Conservation (phyloP, 129 eudicot species). For the Erigeron canadensis region DNA sequence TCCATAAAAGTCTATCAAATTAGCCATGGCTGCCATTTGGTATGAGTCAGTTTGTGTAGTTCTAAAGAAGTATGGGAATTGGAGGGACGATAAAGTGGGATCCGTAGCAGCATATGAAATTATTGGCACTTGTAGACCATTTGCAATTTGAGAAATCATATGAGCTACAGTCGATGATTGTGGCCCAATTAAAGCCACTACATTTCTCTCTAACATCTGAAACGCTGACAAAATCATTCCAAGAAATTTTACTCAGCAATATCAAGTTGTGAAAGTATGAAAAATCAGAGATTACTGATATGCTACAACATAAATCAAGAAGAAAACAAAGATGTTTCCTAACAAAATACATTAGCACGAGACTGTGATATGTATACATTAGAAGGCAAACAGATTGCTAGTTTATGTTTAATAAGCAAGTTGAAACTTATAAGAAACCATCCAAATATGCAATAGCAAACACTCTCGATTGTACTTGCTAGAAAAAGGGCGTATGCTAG, state of each 20-base stretch:
- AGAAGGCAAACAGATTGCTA: no score
- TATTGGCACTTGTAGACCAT: constrained; percentile 62
- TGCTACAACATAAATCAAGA: neutral
- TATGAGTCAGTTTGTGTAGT: constrained; percentile 48
- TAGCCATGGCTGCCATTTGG: constrained; percentile 77
- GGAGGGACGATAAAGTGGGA: constrained; percentile 64
- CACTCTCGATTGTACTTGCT: no score
- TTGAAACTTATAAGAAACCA: no score
- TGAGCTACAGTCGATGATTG: constrained; percentile 65
- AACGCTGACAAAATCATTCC: constrained; percentile 50
- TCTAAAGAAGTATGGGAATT: constrained; percentile 58
- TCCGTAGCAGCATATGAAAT: constrained; percentile 59
- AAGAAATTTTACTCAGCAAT: constrained; percentile 28
- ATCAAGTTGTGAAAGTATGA: constrained; percentile 10
- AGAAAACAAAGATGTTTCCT: neutral
- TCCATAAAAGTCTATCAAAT: constrained; percentile 51
- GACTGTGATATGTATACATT: neutral
- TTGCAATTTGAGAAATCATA: constrained; percentile 53
- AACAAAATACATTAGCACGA: neutral
- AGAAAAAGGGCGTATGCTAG: no score
- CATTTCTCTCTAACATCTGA: constrained; percentile 56
- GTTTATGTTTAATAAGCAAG: no score
- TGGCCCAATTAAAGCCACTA: constrained; percentile 73
- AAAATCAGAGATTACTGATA: neutral
- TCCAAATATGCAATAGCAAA: no score